phyloP scores from a whole-genome alignment of 768 basidiomycete genomes.

The Tylopilus balloui region DNA sequence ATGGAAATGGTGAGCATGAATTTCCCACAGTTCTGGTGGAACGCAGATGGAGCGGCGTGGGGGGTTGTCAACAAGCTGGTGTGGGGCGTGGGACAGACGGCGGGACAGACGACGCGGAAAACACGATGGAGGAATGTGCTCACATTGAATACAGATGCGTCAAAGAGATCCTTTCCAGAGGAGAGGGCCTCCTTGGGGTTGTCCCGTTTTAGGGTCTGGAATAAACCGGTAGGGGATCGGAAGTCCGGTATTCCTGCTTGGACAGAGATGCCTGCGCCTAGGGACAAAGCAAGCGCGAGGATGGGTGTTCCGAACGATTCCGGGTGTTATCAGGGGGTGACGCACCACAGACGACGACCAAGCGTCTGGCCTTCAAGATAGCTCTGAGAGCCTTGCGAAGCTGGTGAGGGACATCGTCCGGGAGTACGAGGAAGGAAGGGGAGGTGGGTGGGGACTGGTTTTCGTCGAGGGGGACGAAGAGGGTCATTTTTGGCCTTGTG shows the following conservation, averaged over 20 bases:
- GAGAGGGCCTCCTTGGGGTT: slow-evolving; percentile 67
- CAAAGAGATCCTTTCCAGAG: slow-evolving; percentile 85
- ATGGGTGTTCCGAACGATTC: slow-evolving; percentile 5
- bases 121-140: slow-evolving; percentile 21
- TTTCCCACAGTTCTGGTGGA: slow-evolving; percentile 1
- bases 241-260: slow-evolving; percentile 90
- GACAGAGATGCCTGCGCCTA: slow-evolving; percentile 87
- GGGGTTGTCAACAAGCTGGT: background rate
- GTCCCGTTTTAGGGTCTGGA: slow-evolving; percentile 71
- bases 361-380: slow-evolving; percentile 72
- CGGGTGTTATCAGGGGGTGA: slow-evolving; percentile 20
- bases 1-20: slow-evolving; percentile 23
- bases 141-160: slow-evolving; percentile 87
- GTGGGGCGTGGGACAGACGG: background rate
- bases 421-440: slow-evolving; percentile 51
- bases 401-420: slow-evolving; percentile 45
- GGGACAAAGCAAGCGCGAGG: background rate
- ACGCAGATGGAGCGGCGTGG: too few relatives aligned
- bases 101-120: slow-evolving; percentile 1
- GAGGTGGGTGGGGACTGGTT: slow-evolving; percentile 42
- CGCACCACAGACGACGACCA: slow-evolving; percentile 85
- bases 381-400: slow-evolving; percentile 55
- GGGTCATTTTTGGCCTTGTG: slow-evolving; percentile 47
- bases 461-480: slow-evolving; percentile 57
- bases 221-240: slow-evolving; percentile 74